Percentiles rank a stretch among this genome's conserved stretches.
phyloP scores from a whole-genome alignment of 2,329 filamentous ascomycete species.

The Verticillium isaacii region DNA sequence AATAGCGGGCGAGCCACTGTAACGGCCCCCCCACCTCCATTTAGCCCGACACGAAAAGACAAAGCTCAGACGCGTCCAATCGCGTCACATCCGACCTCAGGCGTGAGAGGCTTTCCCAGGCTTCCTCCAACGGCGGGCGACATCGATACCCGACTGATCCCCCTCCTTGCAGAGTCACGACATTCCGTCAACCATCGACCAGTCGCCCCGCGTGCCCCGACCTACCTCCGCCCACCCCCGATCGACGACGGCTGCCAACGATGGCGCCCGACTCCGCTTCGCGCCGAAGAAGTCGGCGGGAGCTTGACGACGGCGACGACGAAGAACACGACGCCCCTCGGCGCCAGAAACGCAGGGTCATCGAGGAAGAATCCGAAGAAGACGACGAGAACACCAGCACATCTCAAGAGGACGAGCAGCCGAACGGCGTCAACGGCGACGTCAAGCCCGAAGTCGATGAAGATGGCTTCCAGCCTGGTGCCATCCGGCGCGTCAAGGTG shows the following conservation, averaged over 20 bases:
- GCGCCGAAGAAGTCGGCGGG: slow-evolving; percentile 38
- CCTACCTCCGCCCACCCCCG: background rate
- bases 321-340: slow-evolving; percentile 25
- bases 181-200: background rate
- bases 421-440: background rate
- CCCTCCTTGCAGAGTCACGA: background rate
- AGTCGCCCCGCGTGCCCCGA: background rate
- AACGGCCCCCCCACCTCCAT: background rate
- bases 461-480: slow-evolving; percentile 61
- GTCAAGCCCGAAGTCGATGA: slow-evolving; percentile 12
- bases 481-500: slow-evolving; percentile 82
- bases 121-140: background rate
- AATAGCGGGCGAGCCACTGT: too few relatives aligned
- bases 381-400: slow-evolving; percentile 12
- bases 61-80: slow-evolving; percentile 1
- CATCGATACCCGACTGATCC: background rate
- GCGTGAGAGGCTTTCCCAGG: background rate
- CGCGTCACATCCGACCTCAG: background rate
- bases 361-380: slow-evolving; percentile 4
- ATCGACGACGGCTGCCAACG: background rate
- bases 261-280: background rate
- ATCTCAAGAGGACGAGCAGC: background rate
- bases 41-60: background rate
- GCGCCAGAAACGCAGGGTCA: slow-evolving; percentile 24
- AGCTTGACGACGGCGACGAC: slow-evolving; percentile 32